Percentiles rank a stretch among this genome's conserved stretches.
phyloP scores from a whole-genome alignment of 768 basidiomycete species.

The Termitomyces sp. region DNA sequence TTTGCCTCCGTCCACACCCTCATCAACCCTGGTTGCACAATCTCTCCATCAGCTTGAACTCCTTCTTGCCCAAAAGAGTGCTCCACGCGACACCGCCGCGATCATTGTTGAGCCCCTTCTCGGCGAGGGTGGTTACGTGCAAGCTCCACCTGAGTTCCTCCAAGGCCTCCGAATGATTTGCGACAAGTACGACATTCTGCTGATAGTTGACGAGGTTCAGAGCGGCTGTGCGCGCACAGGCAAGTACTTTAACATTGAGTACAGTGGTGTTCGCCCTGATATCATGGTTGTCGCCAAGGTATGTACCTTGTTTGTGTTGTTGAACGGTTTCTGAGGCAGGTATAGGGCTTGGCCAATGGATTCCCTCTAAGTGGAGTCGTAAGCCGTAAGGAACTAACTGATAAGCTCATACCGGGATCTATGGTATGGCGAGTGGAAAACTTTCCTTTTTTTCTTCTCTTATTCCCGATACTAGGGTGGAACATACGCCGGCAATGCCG shows the following conservation, averaged over 20 bases:
- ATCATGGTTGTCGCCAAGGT: conserved; percentile 89
- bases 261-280: conserved; percentile 83
- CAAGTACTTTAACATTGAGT: conserved; percentile 73
- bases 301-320: background rate
- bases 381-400: conserved; percentile 74
- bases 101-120: conserved; percentile 90
- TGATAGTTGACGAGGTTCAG: conserved; percentile 87
- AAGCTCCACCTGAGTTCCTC: conserved; percentile 77
- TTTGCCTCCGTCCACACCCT: conserved; percentile 46
- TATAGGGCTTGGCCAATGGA: conserved; percentile 79
- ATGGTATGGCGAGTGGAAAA: conserved; percentile 42
- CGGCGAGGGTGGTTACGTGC: conserved; percentile 94
- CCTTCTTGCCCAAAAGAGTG: conserved; percentile 68
- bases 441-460: background rate
- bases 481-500: conserved; percentile 89
- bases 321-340: background rate
- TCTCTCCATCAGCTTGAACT: conserved; percentile 81
- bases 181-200: conserved; percentile 77
- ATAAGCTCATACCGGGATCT: conserved; percentile 70
- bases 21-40: conserved; percentile 50
- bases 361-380: conserved; percentile 90
- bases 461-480: conserved; percentile 48
- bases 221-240: conserved; percentile 89
- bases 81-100: conserved; percentile 86
- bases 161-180: conserved; percentile 79